Evolutionary conservation across 495 filamentous ascomycete genomes (phyloP).

Genomic region (Copromyces sp.): DNA sequence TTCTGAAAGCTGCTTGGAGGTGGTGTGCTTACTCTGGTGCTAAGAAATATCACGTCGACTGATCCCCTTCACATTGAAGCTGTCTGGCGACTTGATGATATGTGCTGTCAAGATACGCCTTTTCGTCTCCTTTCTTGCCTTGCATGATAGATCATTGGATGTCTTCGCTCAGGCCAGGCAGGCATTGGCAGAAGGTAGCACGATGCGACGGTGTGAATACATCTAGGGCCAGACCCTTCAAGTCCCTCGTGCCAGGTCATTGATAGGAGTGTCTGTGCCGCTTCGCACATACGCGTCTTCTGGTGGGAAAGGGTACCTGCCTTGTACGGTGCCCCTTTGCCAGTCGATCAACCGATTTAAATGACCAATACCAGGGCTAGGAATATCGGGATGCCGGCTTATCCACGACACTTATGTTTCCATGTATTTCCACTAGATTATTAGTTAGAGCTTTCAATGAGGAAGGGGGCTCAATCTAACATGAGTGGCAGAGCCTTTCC

Average conservation of each 20-base stretch:
- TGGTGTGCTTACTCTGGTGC: neutral
- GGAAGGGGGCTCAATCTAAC: neutral
- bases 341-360: neutral
- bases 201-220: neutral
- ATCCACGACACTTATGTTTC: neutral
- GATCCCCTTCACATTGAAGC: neutral
- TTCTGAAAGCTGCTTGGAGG: neutral
- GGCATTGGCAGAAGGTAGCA: neutral
- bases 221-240: neutral
- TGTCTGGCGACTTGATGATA: neutral
- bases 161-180: neutral
- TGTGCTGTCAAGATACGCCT: neutral
- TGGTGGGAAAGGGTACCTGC: neutral
- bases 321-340: neutral
- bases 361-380: neutral
- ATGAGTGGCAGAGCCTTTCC: neutral
- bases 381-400: neutral
- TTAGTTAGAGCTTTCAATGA: neutral
- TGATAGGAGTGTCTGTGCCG: neutral
- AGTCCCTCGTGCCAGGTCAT: neutral
- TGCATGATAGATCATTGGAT: neutral
- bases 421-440: neutral
- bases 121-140: neutral
- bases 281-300: neutral
- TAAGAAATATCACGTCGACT: neutral